These are phyloP conservation scores for Spencermartinsiella europaea DNA, from an alignment of 805 yeast species.

Conservation along the genomic window DNA sequence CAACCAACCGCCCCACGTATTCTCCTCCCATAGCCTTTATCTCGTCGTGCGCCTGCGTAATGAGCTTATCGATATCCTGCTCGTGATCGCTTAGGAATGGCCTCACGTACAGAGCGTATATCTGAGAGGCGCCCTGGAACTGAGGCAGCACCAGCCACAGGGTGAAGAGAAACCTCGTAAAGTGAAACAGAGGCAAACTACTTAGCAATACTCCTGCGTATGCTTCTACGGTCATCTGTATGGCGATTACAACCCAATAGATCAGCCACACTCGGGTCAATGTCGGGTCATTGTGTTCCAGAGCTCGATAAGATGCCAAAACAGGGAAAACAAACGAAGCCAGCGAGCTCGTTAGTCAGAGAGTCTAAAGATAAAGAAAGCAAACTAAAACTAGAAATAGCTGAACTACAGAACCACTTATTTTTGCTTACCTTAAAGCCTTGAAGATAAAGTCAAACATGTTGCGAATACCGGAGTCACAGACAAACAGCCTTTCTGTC, in stretches of 20 bases:
- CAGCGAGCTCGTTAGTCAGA: no score
- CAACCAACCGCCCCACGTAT: slow-evolving; percentile 11
- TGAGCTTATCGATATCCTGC: slow-evolving; percentile 29
- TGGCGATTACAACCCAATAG: slow-evolving; percentile 64
- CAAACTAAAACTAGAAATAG: background rate
- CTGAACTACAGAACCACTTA: background rate
- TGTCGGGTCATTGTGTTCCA: slow-evolving; percentile 38
- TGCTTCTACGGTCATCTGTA: slow-evolving; percentile 37
- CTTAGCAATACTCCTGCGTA: slow-evolving; percentile 41
- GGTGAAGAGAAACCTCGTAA: slow-evolving; percentile 44
- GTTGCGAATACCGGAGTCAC: background rate
- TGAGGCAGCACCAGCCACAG: slow-evolving; percentile 59
- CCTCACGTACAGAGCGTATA: slow-evolving; percentile 36
- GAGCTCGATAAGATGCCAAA: slow-evolving; percentile 55
- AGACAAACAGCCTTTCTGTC: no score
- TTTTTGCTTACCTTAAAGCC: slow-evolving; percentile 6
- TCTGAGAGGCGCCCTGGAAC: slow-evolving; percentile 40
- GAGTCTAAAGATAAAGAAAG: background rate
- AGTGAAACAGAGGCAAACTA: slow-evolving; percentile 51
- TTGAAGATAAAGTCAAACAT: slow-evolving; percentile 13
- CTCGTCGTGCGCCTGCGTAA: slow-evolving; percentile 18
- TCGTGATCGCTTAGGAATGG: slow-evolving; percentile 39
- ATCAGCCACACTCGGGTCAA: slow-evolving; percentile 43
- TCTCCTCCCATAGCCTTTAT: slow-evolving; percentile 18
- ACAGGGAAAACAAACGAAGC: slow-evolving; percentile 53